Conservation (phyloP, 169 alveolate species). For the Plasmodium gonderi region DNA sequence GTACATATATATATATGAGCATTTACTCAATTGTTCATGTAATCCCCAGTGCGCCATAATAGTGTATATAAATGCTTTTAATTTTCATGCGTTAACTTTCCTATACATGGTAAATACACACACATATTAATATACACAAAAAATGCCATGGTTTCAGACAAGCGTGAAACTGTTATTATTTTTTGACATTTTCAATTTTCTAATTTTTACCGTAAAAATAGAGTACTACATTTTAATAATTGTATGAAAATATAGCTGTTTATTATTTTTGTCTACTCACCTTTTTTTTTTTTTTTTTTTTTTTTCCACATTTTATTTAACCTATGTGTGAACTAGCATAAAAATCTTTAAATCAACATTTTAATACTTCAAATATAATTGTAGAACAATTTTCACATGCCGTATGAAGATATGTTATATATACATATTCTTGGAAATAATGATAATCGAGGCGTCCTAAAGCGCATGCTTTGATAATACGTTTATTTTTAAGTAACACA, state of each 20-base stretch:
- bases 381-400: not conserved
- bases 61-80: too few relatives aligned
- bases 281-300: not conserved
- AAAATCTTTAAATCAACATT: conserved; percentile 41
- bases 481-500: too few relatives aligned
- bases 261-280: not conserved
- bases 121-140: not conserved
- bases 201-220: not conserved
- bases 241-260: not conserved
- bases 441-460: not conserved
- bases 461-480: not conserved
- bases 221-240: not conserved
- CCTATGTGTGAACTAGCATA: conserved; percentile 7
- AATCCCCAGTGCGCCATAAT: too few relatives aligned
- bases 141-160: not conserved
- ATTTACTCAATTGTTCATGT: too few relatives aligned
- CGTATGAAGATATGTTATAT: not conserved
- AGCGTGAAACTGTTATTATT: not conserved
- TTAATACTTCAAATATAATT: conserved; percentile 19
- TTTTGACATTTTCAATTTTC: not conserved
- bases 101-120: too few relatives aligned
- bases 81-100: too few relatives aligned
- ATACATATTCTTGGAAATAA: not conserved
- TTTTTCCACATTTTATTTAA: not conserved
- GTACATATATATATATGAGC: not conserved